Percentiles rank a stretch among this genome's conserved stretches.
Evolutionary conservation across 1,139 yeast genomes (phyloP).

Genomic region (Kurtzmaniella quercitrusa): DNA sequence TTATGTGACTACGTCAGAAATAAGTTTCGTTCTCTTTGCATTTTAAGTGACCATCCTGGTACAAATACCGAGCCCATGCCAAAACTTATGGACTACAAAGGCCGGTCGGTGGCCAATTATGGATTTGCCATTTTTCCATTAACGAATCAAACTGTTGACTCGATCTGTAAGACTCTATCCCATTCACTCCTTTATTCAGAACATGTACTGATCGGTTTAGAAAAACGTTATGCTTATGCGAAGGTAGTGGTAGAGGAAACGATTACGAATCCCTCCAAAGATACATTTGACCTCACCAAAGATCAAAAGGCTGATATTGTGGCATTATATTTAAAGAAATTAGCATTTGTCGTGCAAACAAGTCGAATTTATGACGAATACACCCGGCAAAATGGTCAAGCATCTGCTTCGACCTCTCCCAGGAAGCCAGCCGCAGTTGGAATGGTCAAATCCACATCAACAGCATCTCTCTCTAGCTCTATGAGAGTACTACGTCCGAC

Average conservation of each 20-base stretch:
- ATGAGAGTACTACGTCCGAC: conserved; percentile 1
- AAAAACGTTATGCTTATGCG: conserved; percentile 18
- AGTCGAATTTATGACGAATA: conserved; percentile 47
- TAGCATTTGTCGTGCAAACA: conserved; percentile 62
- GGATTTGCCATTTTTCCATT: conserved; percentile 43
- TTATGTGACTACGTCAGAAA: conserved; percentile 62
- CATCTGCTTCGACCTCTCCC: conserved; percentile 4
- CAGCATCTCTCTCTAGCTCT: background rate
- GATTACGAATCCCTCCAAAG: background rate
- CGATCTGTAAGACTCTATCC: conserved; percentile 26
- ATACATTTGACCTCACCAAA: conserved; percentile 21
- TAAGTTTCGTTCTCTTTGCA: conserved; percentile 57
- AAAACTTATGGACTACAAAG: conserved; percentile 21
- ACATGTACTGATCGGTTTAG: conserved; percentile 26
- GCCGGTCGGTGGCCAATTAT: conserved; percentile 24
- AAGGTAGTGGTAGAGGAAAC: conserved; percentile 13
- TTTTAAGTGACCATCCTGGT: conserved; percentile 46
- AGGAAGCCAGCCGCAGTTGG: conserved; percentile 3
- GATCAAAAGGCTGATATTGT: conserved; percentile 46
- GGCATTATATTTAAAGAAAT: conserved; percentile 38
- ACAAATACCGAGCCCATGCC: conserved; percentile 16
- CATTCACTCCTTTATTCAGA: conserved; percentile 48
- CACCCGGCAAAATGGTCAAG: conserved; percentile 13
- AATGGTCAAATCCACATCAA: background rate
- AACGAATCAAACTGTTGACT: conserved; percentile 38